These are phyloP conservation scores for Aspergillus candidus DNA, from an alignment of 2,329 filamentous ascomycete species.

Conservation along the genomic window DNA sequence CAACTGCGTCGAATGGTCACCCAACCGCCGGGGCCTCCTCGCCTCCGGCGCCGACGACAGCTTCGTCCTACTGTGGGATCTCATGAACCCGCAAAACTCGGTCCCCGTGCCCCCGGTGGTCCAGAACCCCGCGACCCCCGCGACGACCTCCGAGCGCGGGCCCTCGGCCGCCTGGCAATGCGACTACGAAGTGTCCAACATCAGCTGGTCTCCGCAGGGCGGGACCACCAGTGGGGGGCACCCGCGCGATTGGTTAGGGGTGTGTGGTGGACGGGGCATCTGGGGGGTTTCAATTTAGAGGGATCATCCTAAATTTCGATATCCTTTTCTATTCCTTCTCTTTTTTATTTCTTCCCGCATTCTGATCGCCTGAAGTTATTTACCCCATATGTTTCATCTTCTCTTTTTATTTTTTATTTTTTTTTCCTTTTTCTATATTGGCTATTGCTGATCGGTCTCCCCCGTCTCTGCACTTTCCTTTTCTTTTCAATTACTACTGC, in stretches of 20 bases:
- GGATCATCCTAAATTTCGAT: constrained; percentile 1
- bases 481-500: background rate
- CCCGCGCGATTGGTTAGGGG: constrained; percentile 39
- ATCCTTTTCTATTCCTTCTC: background rate
- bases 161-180: constrained; percentile 43
- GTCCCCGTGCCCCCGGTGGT: constrained; percentile 40
- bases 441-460: constrained; percentile 6
- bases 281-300: constrained; percentile 34
- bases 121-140: constrained; percentile 18
- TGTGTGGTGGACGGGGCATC: constrained; percentile 41
- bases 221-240: constrained; percentile 29
- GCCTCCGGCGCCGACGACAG: constrained; percentile 90
- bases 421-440: constrained; percentile 7
- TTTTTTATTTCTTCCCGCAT: background rate
- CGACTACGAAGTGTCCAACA: constrained; percentile 43
- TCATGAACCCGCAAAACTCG: constrained; percentile 62
- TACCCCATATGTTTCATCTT: constrained; percentile 1
- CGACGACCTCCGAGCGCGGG: constrained; percentile 37
- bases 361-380: background rate
- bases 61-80: constrained; percentile 87
- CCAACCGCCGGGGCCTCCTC: constrained; percentile 74
- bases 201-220: constrained; percentile 42
- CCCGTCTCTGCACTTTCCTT: constrained; percentile 2
- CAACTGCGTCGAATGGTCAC: constrained; percentile 96
- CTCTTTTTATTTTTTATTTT: constrained; percentile 3